Evolutionary conservation across 192 early-diverging fungal species (phyloP), one percentile per base, ranked within the genome.

Genomic region (Umbelopsis isabellina): DNA sequence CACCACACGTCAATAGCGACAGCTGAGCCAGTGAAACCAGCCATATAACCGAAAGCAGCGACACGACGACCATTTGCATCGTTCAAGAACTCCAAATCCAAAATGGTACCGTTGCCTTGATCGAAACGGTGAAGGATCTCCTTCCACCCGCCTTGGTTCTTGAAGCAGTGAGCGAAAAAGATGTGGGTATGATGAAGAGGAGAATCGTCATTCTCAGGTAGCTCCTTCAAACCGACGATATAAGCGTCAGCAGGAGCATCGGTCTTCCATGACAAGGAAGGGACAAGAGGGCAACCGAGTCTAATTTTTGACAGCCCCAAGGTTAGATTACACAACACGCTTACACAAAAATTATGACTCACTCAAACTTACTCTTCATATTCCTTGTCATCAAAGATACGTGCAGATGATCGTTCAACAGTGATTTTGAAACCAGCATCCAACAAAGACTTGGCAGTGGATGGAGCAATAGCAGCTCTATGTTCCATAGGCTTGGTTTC

Each of bases 151-250:
- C 82, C 92, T 81, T 98, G 97, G 71, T 87, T 81, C 88, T 98
- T 98, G 88, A 88, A 98, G 85, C 97, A 98, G 80, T 98, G 97
- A 48, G 97, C 97, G 80, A 98, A 98, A 87, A 96, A 95, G 74
- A 98, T 96, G 83, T 98, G 97, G 50, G 88, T 88, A 79, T 99
- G 97, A 15, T 87, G 79, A 22, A 99, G 88, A 52, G 97, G 93
- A 25, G 92, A 88, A 46, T 86, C 81, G 83, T 97, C 96, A 79
- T 92, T 91, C 75, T 97, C 95, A 33, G 97, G 96, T 23, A 99
- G 87, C 79, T 99, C 97, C 88, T 99, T 99, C 51, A 99, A 87
- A 16, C 95, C 97, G 35, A 96, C 87, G 75, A 99, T 93, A 74
- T 94, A 97, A n/a, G 96, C 94, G 53, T 95, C 91, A 46, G 78